phyloP scores from a whole-genome alignment of 129 eudicot species.

The Erigeron canadensis region DNA sequence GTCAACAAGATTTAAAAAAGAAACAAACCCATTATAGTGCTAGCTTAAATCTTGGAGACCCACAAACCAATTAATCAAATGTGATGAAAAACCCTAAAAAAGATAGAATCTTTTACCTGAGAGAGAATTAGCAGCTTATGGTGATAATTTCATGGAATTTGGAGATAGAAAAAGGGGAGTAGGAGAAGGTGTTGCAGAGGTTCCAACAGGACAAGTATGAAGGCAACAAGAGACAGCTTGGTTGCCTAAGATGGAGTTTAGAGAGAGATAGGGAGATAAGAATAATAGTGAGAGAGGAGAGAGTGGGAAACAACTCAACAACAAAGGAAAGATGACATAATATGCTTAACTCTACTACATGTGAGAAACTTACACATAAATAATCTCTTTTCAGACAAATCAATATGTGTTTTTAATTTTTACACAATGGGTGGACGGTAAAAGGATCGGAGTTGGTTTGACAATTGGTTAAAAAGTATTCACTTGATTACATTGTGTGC shows the following conservation, averaged over 20 bases:
- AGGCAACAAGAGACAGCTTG: conserved; percentile 84
- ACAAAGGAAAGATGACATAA: conserved; percentile 40
- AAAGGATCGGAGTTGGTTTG: not conserved
- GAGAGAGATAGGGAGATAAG: conserved; percentile 19
- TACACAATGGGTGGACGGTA: conserved; percentile 1
- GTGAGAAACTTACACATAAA: conserved; percentile 36
- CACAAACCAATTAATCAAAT: conserved; percentile 1
- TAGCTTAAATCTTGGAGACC: not conserved
- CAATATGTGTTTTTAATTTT: not conserved
- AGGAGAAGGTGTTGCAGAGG: conserved; percentile 36
- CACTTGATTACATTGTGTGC: too few species aligned
- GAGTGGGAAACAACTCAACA: conserved; percentile 41
- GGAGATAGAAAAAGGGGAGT: conserved; percentile 15
- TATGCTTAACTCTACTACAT: conserved; percentile 40
- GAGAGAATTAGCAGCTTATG: conserved; percentile 24
- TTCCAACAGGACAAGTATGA: conserved; percentile 48
- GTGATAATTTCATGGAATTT: conserved; percentile 34
- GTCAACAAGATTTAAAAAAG: conserved; percentile 27
- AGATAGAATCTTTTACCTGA: conserved; percentile 32
- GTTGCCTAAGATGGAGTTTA: conserved; percentile 76
- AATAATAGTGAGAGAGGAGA: conserved; percentile 1
- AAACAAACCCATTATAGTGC: conserved; percentile 10
- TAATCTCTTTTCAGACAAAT: conserved; percentile 21
- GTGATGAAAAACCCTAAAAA: conserved; percentile 20
- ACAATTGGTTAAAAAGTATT: too few species aligned